phyloP scores from a whole-genome alignment of 495 filamentous ascomycete species.

The Lindgomyces ingoldianus region DNA sequence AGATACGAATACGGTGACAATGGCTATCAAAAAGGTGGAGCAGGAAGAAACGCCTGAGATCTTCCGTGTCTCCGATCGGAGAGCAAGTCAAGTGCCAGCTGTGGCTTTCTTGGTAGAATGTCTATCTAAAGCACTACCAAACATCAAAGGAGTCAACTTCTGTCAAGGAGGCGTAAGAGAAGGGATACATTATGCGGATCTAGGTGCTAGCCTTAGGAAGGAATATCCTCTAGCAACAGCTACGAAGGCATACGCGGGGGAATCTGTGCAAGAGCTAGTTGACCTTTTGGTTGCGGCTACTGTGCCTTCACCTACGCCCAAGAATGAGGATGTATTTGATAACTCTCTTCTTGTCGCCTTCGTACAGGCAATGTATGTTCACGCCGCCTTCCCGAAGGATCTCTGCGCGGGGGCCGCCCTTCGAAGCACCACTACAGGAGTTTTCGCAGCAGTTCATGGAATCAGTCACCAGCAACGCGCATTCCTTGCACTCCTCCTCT shows the following conservation, averaged over 20 bases:
- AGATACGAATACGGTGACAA: constrained; percentile 60
- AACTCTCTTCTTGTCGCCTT: constrained; percentile 20
- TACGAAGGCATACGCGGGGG: constrained; percentile 54
- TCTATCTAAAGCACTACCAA: constrained; percentile 66
- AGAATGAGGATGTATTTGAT: constrained; percentile 24
- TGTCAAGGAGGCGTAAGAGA: constrained; percentile 86
- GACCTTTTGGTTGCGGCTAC: constrained; percentile 49
- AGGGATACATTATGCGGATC: constrained; percentile 70
- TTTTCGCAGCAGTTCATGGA: constrained; percentile 67
- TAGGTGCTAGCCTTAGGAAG: constrained; percentile 59
- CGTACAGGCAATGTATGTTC: constrained; percentile 31
- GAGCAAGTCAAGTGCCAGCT: constrained; percentile 79
- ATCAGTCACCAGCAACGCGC: constrained; percentile 71
- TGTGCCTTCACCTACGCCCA: constrained; percentile 42
- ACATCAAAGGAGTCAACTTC: constrained; percentile 71
- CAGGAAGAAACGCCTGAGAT: constrained; percentile 49
- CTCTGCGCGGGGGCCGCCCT: constrained; percentile 66
- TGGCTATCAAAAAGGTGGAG: constrained; percentile 47
- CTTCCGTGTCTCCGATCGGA: constrained; percentile 80
- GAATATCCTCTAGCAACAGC: constrained; percentile 66
- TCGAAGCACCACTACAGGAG: constrained; percentile 68
- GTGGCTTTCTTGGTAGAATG: constrained; percentile 76
- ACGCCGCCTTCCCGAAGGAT: constrained; percentile 36
- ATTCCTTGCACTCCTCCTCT: constrained; percentile 70
- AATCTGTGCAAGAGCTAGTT: constrained; percentile 46